Evolutionary conservation across 768 basidiomycete species (phyloP).

Genomic region (Clavaria fumosa): DNA sequence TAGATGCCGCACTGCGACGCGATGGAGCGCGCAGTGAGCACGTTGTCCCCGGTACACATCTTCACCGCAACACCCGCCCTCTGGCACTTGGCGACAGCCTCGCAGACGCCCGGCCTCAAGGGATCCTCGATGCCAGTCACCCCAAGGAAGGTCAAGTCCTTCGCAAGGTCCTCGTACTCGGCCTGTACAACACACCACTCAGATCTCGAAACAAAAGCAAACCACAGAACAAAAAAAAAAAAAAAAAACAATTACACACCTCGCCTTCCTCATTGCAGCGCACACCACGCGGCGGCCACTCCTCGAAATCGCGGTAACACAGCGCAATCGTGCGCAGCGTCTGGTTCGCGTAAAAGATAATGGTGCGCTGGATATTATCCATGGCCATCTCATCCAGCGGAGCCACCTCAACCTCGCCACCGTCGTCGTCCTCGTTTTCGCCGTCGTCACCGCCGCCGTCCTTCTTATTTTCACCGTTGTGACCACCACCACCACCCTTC

Average conservation of each 20-base stretch:
- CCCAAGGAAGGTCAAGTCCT: conserved; percentile 69
- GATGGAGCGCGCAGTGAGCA: conserved; percentile 90
- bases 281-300: conserved; percentile 63
- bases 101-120: conserved; percentile 73
- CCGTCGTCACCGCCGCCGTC: conserved; percentile 12
- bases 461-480: conserved; percentile 29
- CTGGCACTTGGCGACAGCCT: conserved; percentile 79
- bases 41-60: conserved; percentile 98
- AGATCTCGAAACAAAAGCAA: neutral
- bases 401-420: conserved; percentile 33
- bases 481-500: conserved; percentile 14
- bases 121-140: conserved; percentile 97
- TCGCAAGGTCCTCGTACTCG: conserved; percentile 50
- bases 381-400: conserved; percentile 49
- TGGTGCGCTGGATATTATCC: conserved; percentile 82
- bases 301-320: conserved; percentile 77
- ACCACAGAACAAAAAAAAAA: conserved; percentile 6
- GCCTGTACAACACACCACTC: conserved; percentile 25
- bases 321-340: conserved; percentile 86
- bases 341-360: conserved; percentile 97
- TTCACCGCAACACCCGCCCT: conserved; percentile 86
- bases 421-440: conserved; percentile 11
- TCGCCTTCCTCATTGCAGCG: conserved; percentile 32
- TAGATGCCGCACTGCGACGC: conserved; percentile 94
- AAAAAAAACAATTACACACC: conserved; percentile 20